Conservation (phyloP, 441 rosid species). For the Breynia disticha region DNA sequence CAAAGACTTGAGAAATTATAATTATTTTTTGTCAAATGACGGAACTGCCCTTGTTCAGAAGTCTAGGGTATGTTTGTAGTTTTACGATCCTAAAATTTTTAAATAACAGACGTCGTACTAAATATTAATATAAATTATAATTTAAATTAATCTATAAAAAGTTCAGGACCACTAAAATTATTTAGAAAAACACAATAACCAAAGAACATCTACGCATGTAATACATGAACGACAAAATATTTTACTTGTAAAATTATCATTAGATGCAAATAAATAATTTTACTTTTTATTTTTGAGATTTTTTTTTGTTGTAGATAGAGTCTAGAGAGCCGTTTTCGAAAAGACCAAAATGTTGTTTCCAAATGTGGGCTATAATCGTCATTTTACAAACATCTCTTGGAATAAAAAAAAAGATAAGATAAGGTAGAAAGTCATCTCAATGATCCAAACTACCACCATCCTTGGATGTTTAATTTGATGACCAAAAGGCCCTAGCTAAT, state of each 20-base stretch:
- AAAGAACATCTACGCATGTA: too few species aligned
- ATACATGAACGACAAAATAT: too few species aligned
- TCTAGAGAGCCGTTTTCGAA: conserved; percentile 3
- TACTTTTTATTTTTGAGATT: conserved; percentile 1
- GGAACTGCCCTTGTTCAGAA: conserved; percentile 7
- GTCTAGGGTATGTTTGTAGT: conserved; percentile 2
- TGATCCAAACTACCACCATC: conserved; percentile 66
- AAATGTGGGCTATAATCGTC: conserved; percentile 26
- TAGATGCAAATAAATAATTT: background rate
- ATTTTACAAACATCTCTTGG: conserved; percentile 27
- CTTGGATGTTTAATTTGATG: conserved; percentile 18
- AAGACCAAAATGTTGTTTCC: conserved; percentile 11
- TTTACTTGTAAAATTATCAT: background rate
- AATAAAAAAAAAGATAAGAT: conserved; percentile 50
- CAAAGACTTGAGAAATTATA: conserved; percentile 18
- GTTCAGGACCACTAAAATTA: too few species aligned
- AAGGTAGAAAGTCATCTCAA: conserved; percentile 69
- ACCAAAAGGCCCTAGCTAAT: conserved; percentile 27
- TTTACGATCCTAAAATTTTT: too few species aligned
- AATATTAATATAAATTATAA: too few species aligned
- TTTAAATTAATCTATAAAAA: too few species aligned
- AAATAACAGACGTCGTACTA: too few species aligned
- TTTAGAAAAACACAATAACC: too few species aligned
- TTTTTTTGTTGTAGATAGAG: too few species aligned
- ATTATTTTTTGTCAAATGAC: conserved; percentile 9